These are phyloP conservation scores for Cercospora nicotianae DNA, from an alignment of 2,329 filamentous ascomycete species.

Conservation along the genomic window DNA sequence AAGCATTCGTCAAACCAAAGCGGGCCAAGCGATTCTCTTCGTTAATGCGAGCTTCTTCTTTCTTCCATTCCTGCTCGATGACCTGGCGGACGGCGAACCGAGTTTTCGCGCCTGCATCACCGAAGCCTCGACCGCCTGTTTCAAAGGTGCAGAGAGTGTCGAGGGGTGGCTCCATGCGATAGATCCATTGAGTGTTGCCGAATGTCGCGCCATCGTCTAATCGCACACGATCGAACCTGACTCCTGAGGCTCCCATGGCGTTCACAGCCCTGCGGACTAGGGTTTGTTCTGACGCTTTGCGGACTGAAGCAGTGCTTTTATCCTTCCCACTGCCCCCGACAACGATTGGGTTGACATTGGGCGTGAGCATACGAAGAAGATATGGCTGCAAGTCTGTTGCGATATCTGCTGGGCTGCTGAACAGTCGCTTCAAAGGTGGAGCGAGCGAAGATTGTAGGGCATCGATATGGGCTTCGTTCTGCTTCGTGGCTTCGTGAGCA, in stretches of 20 bases:
- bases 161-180: slow-evolving; percentile 91
- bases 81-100: slow-evolving; percentile 94
- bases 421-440: slow-evolving; percentile 70
- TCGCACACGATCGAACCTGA: slow-evolving; percentile 76
- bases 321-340: slow-evolving; percentile 56
- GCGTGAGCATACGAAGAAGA: slow-evolving; percentile 77
- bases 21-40: slow-evolving; percentile 66
- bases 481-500: slow-evolving; percentile 77
- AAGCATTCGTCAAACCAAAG: slow-evolving; percentile 53
- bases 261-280: slow-evolving; percentile 79
- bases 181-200: slow-evolving; percentile 62
- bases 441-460: slow-evolving; percentile 71
- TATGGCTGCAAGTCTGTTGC: slow-evolving; percentile 83
- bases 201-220: slow-evolving; percentile 57
- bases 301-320: slow-evolving; percentile 66
- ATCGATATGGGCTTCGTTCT: slow-evolving; percentile 72
- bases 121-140: slow-evolving; percentile 56
- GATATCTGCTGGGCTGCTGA: slow-evolving; percentile 75
- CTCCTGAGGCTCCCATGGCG: slow-evolving; percentile 78
- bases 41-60: slow-evolving; percentile 67
- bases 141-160: slow-evolving; percentile 76
- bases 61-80: slow-evolving; percentile 83
- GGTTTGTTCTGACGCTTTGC: slow-evolving; percentile 78
- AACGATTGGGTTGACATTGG: slow-evolving; percentile 87
- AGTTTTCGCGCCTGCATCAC: slow-evolving; percentile 62